phyloP scores from a whole-genome alignment of 139 green algal genomes.

The Auxenochlorella pyrenoidosa region DNA sequence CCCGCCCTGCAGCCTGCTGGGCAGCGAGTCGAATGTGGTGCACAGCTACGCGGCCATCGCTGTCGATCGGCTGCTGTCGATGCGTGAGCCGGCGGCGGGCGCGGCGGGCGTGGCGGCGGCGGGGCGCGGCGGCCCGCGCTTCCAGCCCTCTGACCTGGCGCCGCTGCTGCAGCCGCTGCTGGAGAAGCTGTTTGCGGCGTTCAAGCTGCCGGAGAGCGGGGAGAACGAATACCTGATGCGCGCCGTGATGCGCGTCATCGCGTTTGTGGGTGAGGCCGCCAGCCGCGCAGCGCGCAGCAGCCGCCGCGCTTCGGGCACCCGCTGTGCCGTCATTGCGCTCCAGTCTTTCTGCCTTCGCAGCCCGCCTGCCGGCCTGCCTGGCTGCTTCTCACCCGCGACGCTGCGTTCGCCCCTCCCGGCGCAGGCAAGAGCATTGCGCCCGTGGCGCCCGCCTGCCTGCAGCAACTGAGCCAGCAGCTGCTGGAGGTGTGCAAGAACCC shows the following conservation, averaged over 20 bases:
- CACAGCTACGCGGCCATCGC: constrained; percentile 96
- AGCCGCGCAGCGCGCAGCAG: too few relatives aligned
- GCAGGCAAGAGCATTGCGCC: constrained; percentile 57
- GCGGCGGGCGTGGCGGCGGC: background rate
- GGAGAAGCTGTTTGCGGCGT: constrained; percentile 85
- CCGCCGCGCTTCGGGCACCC: too few relatives aligned
- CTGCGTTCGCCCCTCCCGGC: background rate
- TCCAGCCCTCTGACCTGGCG: constrained; percentile 75
- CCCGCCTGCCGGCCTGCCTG: too few relatives aligned
- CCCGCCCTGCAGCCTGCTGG: constrained; percentile 51
- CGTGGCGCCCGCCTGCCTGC: constrained; percentile 60
- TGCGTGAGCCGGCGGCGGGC: constrained; percentile 1
- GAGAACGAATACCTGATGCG: constrained; percentile 98
- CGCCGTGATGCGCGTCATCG: constrained; percentile 88
- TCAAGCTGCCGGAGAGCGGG: constrained; percentile 81
- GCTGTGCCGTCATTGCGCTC: too few relatives aligned
- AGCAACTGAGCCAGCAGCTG: constrained; percentile 75
- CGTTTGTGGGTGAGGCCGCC: constrained; percentile 74
- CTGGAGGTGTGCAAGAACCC: constrained; percentile 94
- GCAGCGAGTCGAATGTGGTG: constrained; percentile 87
- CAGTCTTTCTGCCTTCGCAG: too few relatives aligned
- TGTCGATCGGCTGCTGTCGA: constrained; percentile 88
- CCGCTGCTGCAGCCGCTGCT: constrained; percentile 77
- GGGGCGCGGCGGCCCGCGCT: constrained; percentile 37
- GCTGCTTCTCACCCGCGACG: too few relatives aligned